Conservation (phyloP, 139 green algal genomes). For the Coccomyxa sp. region DNA sequence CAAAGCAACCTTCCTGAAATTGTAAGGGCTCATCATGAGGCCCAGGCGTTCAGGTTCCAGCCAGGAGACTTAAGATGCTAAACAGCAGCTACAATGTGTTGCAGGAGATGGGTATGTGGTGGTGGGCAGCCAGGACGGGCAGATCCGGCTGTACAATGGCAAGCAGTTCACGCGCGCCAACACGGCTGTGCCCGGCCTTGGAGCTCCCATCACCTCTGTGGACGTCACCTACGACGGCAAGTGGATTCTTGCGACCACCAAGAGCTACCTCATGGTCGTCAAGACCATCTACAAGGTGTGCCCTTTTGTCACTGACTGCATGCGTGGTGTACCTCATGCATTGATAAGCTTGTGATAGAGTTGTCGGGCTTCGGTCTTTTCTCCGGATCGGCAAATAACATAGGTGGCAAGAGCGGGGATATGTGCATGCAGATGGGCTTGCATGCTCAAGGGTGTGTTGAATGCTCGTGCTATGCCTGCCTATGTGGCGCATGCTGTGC, state of each 20-base stretch:
- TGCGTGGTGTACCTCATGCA: not conserved
- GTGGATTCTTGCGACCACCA: conserved; percentile 85
- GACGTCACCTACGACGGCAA: conserved; percentile 88
- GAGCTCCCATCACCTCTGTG: conserved; percentile 81
- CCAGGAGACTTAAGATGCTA: too few species aligned
- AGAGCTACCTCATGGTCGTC: conserved; percentile 92
- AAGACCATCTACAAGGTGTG: conserved; percentile 73
- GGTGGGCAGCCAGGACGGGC: conserved; percentile 82
- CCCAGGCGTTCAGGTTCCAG: too few species aligned
- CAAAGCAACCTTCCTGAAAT: not conserved
- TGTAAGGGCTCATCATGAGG: not conserved
- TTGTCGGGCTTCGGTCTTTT: not conserved
- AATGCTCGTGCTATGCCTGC: too few species aligned
- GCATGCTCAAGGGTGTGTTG: too few species aligned
- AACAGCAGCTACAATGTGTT: not conserved
- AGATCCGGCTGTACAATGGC: conserved; percentile 86
- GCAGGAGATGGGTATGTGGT: conserved; percentile 80
- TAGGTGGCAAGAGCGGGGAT: too few species aligned
- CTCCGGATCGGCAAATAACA: too few species aligned
- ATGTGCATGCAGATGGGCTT: too few species aligned
- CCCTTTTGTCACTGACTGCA: not conserved
- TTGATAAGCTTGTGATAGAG: not conserved
- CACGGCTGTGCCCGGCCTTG: conserved; percentile 86
- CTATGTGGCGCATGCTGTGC: too few species aligned
- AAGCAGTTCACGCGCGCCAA: conserved; percentile 74